Conservation (phyloP, 495 filamentous ascomycete genomes). For the Penicillium coffeae region DNA sequence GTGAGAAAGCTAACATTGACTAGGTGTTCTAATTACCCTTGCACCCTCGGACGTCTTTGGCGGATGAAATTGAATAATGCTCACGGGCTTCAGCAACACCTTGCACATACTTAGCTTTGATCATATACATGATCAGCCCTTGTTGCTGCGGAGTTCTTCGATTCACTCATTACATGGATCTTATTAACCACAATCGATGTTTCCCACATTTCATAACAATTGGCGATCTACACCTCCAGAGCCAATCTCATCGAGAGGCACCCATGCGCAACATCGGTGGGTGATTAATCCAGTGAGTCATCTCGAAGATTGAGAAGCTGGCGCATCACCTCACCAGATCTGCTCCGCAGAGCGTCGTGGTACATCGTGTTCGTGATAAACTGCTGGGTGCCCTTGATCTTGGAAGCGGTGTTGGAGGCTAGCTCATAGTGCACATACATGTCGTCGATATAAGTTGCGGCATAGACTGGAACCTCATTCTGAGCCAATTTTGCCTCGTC, state of each 20-base stretch:
- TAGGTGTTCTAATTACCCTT: conserved; percentile 25
- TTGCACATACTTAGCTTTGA: not conserved
- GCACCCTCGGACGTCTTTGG: not conserved
- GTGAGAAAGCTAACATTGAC: not conserved
- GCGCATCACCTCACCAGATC: conserved; percentile 67
- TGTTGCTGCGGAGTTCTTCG: too few relatives aligned
- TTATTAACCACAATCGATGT: too few relatives aligned
- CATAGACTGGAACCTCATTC: conserved; percentile 87
- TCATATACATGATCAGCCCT: not conserved
- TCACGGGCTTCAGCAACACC: not conserved
- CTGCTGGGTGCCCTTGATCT: conserved; percentile 73
- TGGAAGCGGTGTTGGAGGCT: conserved; percentile 65
- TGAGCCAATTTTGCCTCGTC: conserved; percentile 64
- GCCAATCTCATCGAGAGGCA: not conserved
- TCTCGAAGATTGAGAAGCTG: conserved; percentile 68
- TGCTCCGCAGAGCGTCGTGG: conserved; percentile 73
- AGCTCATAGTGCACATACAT: conserved; percentile 89
- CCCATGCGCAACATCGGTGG: not conserved
- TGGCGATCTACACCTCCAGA: not conserved
- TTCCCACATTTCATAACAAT: too few relatives aligned
- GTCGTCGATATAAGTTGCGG: conserved; percentile 80
- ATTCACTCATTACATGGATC: too few relatives aligned
- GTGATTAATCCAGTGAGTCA: conserved; percentile 62
- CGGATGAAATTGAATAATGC: not conserved
- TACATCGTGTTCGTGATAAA: conserved; percentile 83